Base-by-base conservation (phyloP, 2,329 filamentous ascomycete genomes). In the Alternaria sp. region DNA sequence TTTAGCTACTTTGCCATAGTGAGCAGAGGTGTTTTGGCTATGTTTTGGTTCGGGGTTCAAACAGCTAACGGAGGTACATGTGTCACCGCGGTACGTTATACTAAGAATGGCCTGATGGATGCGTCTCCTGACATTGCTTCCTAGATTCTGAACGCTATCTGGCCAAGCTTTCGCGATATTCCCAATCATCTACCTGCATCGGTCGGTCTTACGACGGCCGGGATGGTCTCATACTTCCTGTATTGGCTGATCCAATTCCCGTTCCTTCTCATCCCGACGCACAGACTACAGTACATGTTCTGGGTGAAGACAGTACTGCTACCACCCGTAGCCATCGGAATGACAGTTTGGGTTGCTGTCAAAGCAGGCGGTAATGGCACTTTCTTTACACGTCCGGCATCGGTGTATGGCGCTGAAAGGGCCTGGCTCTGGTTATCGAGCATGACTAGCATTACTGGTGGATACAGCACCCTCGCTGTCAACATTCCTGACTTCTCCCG, bases 111-210 rank as follows among this genome's bases (percentile, higher is more conserved):
- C 44, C 28, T 52, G 28, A 50, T 13, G 43, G 13, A 15, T 21
- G 19, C 26, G 10, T 36, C 32, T 21, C 13, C 51, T 53, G 30
- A 53, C 23, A 12, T 32, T 12, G 23, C 1, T 10, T 6, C 36
- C 36, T 40, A 63, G 57, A 63, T 69, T 17, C 19, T 67, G 7
- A 60, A 51, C 10, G 59, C 66, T 5, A 68, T 68, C 10, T 70
- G 66, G 67, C 67, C 67, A 11, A 58, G 51, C 36, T 70, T 59
- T 19, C n/a, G 17, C 13, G 32, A 44, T 13, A 79, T 85, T 58
- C 76, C 77, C 25, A 83, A 85, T 63, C 81, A 82, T 26, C 72
- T 86, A 4, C 80, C 83, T 1, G 73, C 70, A 6, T 77, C 66
- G 19, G 77, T 78, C 10, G 79, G 80, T 19, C 73, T 80, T 30